Evolutionary conservation across 164 flowering plant species (phyloP).

Genomic region (Tetrastigma voinierianum): DNA sequence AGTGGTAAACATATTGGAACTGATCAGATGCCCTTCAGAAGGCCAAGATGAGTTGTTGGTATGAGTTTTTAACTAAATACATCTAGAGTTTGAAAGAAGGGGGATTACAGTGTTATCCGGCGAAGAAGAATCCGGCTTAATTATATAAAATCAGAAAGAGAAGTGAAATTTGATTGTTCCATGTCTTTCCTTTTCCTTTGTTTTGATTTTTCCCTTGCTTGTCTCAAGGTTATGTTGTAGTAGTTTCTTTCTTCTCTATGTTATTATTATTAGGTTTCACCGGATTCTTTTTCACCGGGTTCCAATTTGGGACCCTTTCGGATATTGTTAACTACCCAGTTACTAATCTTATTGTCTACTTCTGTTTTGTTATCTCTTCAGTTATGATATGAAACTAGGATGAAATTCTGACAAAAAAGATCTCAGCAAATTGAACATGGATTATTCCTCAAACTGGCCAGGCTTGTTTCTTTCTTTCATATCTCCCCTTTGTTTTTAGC

Average conservation of each 20-base stretch:
- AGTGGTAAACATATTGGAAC: slow-evolving; percentile 84
- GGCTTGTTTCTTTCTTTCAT: no score
- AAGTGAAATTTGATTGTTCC: slow-evolving; percentile 20
- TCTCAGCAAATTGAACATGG: no score
- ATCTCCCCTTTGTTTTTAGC: no score
- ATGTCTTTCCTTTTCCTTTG: slow-evolving; percentile 9
- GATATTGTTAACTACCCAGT: slow-evolving; percentile 7
- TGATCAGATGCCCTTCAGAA: slow-evolving; percentile 80
- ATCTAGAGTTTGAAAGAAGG: slow-evolving; percentile 17
- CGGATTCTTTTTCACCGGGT: slow-evolving; percentile 87
- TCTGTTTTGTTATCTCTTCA: background rate
- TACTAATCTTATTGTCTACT: background rate
- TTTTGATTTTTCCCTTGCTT: slow-evolving; percentile 12
- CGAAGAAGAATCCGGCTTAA: slow-evolving; percentile 67
- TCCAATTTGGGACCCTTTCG: slow-evolving; percentile 27
- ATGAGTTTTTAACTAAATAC: slow-evolving; percentile 19
- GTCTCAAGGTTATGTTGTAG: slow-evolving; percentile 18
- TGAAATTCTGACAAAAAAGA: no score
- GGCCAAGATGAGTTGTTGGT: slow-evolving; percentile 56
- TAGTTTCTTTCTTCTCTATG: slow-evolving; percentile 27
- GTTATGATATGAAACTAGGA: background rate
- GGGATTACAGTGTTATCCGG: slow-evolving; percentile 40
- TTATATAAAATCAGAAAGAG: slow-evolving; percentile 15
- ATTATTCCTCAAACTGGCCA: no score
- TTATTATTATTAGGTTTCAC: slow-evolving; percentile 18